Evolutionary conservation across 202 grass and related monocot genomes (phyloP), one percentile per base, ranked within the genome.

Genomic region (Digitaria exilis): DNA sequence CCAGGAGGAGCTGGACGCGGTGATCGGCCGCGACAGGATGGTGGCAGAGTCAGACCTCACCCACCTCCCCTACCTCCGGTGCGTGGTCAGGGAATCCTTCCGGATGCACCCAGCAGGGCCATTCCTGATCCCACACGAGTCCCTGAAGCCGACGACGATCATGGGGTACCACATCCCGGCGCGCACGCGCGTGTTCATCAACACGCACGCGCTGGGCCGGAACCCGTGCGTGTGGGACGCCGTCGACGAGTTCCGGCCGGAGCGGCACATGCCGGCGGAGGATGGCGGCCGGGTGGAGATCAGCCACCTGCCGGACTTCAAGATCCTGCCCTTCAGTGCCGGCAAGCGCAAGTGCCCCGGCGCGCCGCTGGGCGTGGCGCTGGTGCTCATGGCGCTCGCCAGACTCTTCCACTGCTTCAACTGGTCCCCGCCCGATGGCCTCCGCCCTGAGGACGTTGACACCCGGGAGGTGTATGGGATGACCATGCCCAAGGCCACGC

Each of bases 331-430:
- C 0, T 94, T 97, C 83, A 87, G 95, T 26, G 94, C 94, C 4
- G 94, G 92, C 6, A 94, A 97, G 87, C 90, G 94, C 49, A 94
- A 92, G 90, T 97, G 92, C 80, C 94, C 94, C 0, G 94, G 94
- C 4, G 94, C 92, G 73, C 92, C 92, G 57, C 92, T 97, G 0
- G 92, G 92, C 48, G 85, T 90, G 4, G 78, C 78, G 56, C 88
- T 97, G 84, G 92, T 97, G 75, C 86, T 97, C 76, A 92, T 94
- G 95, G 92, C 92, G 44, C 77, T 97, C 50, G 95, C 92, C 15
- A 94, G 92, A 88, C 87, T 94, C 65, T 91, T 94, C 84, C 95
- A 97, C 82, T 91, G 95, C 92, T 97, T 97, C 19, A 86, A 97
- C 60, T 97, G 92, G 95, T 88, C 90, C 1, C 95, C 88, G 55